Evolutionary conservation across 2,329 filamentous ascomycete genomes (phyloP).

Genomic region (Hypoxylon sp.): DNA sequence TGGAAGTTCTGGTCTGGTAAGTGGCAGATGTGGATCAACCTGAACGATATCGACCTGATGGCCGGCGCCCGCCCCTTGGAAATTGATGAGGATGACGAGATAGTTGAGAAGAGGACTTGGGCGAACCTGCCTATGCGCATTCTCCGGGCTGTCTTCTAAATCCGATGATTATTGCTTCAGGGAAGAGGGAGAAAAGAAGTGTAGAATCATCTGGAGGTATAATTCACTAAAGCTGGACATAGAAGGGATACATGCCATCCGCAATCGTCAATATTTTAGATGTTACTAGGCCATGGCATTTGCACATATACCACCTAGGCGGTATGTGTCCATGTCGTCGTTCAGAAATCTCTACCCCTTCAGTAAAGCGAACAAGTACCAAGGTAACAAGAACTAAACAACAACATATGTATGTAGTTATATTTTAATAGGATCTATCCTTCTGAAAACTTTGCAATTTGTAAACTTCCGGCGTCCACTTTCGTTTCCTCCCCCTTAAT

Average conservation of each 20-base stretch:
- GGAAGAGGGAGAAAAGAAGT: neutral
- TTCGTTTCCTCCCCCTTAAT: neutral
- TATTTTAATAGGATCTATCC: neutral
- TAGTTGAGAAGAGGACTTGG: constrained; percentile 55
- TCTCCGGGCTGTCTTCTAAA: constrained; percentile 56
- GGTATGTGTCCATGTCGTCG: too few relatives aligned
- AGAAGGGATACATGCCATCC: neutral
- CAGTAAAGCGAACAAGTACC: too few relatives aligned
- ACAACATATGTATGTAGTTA: too few relatives aligned
- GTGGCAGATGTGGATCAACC: constrained; percentile 70
- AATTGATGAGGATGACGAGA: constrained; percentile 60
- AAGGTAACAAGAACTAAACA: too few relatives aligned
- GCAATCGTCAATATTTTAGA: neutral
- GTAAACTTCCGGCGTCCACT: neutral
- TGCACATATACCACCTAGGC: neutral
- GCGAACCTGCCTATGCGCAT: constrained; percentile 56
- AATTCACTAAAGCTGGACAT: neutral
- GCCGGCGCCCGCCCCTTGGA: constrained; percentile 70
- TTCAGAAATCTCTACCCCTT: too few relatives aligned
- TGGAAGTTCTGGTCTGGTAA: constrained; percentile 74
- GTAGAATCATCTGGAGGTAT: neutral
- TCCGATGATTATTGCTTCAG: neutral
- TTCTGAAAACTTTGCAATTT: neutral
- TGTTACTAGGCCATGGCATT: neutral
- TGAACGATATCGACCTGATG: constrained; percentile 73